These are phyloP conservation scores for Lactifluus volemus DNA, from an alignment of 768 basidiomycete genomes.

Conservation along the genomic window DNA sequence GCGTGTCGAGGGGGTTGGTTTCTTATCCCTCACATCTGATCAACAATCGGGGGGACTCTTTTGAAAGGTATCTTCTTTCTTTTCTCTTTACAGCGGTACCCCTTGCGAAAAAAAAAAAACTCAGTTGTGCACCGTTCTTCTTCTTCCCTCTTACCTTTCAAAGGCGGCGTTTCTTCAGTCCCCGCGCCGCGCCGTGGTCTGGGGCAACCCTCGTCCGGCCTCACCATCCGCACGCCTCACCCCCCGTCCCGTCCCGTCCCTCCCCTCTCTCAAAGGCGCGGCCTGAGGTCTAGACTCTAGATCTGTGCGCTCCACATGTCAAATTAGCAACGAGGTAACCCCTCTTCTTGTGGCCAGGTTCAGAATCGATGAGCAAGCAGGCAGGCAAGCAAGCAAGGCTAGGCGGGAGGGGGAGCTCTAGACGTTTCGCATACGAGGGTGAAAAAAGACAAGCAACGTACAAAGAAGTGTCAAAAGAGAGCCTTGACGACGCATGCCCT, in stretches of 20 bases:
- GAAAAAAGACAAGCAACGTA: background rate
- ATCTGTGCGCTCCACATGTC: background rate
- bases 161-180: background rate
- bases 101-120: too few relatives aligned
- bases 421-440: background rate
- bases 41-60: background rate
- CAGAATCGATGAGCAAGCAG: background rate
- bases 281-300: background rate
- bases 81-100: too few relatives aligned
- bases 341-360: background rate
- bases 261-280: too few relatives aligned
- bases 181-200: background rate
- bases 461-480: background rate
- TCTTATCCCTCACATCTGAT: background rate
- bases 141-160: background rate
- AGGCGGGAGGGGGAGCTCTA: too few relatives aligned
- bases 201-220: background rate
- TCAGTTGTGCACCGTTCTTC: background rate
- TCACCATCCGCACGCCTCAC: background rate
- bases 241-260: background rate
- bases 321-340: conserved; percentile 1
- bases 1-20: too few relatives aligned
- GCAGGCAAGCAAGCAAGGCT: background rate
- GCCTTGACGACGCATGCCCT: background rate
- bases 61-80: too few relatives aligned